phyloP scores from a whole-genome alignment of 768 basidiomycete genomes.

The Pisolithus sp. region DNA sequence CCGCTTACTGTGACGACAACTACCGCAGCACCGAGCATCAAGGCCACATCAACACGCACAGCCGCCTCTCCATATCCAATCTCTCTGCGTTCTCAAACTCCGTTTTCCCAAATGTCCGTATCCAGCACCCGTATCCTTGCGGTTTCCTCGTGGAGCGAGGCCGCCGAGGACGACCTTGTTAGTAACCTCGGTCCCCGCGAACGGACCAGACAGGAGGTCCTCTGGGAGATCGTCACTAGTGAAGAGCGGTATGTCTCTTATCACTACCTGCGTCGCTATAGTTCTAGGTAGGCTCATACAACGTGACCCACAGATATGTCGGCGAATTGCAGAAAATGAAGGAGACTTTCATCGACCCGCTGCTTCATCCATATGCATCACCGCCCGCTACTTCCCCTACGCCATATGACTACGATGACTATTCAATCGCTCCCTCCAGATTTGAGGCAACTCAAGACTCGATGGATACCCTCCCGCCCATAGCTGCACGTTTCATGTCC shows the following conservation, averaged over 20 bases:
- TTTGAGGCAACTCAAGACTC: constrained; percentile 66
- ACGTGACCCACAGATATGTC: constrained; percentile 63
- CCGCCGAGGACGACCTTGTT: constrained; percentile 90
- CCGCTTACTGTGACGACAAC: constrained; percentile 52
- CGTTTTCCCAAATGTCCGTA: constrained; percentile 73
- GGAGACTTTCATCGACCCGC: constrained; percentile 85
- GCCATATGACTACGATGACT: constrained; percentile 66
- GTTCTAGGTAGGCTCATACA: too few species aligned
- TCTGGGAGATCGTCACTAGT: constrained; percentile 94
- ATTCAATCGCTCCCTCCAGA: constrained; percentile 31
- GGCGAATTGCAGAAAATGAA: constrained; percentile 86
- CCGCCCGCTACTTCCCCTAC: constrained; percentile 38
- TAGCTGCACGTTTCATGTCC: constrained; percentile 88
- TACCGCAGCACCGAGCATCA: constrained; percentile 45
- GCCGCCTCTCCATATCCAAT: constrained; percentile 56
- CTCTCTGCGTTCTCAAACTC: constrained; percentile 74
- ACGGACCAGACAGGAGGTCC: constrained; percentile 90
- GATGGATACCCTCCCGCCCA: constrained; percentile 66
- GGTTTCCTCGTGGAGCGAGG: constrained; percentile 86
- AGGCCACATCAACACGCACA: constrained; percentile 57
- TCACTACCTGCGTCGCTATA: constrained; percentile 1
- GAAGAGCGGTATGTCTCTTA: constrained; percentile 71
- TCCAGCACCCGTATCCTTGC: constrained; percentile 69
- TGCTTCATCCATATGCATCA: constrained; percentile 73
- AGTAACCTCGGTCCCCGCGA: constrained; percentile 90